These are phyloP conservation scores for Cryoendolithus antarcticus DNA, from an alignment of 2,329 filamentous ascomycete genomes.

Conservation along the genomic window DNA sequence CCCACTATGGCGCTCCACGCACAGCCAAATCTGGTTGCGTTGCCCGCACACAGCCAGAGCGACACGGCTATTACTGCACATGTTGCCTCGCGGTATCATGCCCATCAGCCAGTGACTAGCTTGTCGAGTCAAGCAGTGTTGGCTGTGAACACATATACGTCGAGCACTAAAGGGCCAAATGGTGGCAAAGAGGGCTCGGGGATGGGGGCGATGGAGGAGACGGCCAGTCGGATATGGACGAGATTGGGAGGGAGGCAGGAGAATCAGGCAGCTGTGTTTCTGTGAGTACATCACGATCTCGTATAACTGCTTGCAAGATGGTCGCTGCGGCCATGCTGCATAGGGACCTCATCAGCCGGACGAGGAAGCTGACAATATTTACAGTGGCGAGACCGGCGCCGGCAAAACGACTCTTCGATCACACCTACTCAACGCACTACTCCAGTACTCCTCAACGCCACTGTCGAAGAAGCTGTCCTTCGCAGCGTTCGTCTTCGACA, in stretches of 20 bases:
- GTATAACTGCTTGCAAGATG: too few relatives aligned
- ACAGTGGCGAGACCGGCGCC: slow-evolving; percentile 83
- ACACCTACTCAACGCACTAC: slow-evolving; percentile 72
- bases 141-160: slow-evolving; percentile 87
- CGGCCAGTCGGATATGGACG: slow-evolving; percentile 75
- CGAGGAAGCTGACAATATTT: too few relatives aligned
- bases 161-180: slow-evolving; percentile 77
- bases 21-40: slow-evolving; percentile 74
- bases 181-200: slow-evolving; percentile 84
- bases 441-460: slow-evolving; percentile 84
- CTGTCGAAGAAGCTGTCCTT: slow-evolving; percentile 87
- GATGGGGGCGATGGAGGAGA: slow-evolving; percentile 81
- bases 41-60: slow-evolving; percentile 72
- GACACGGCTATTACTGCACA: slow-evolving; percentile 61
- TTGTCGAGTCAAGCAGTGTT: slow-evolving; percentile 88
- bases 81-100: slow-evolving; percentile 81
- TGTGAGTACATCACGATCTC: slow-evolving; percentile 48
- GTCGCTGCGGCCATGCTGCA: too few relatives aligned
- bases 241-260: slow-evolving; percentile 79
- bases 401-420: slow-evolving; percentile 92
- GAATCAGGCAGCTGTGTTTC: slow-evolving; percentile 82
- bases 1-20: slow-evolving; percentile 42
- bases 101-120: slow-evolving; percentile 72
- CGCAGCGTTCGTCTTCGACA: slow-evolving; percentile 90
- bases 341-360: too few relatives aligned